A percentile compares a stretch with the other conserved stretches of the same genome.
Conservation (phyloP, 2,329 filamentous ascomycete genomes). For the Catunica adiposa region DNA sequence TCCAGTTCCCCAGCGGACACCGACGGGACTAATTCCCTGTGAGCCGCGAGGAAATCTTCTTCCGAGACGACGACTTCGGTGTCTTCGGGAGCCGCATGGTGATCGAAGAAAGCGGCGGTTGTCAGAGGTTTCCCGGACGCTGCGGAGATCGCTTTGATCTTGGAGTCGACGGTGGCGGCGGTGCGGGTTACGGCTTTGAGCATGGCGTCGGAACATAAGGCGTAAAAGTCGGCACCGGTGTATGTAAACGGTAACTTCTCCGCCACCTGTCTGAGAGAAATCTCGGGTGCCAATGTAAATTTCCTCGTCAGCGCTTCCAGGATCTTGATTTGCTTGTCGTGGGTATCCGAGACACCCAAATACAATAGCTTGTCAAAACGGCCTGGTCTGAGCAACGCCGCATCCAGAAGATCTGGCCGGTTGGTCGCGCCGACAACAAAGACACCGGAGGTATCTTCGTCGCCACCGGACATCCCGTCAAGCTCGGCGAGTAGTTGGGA, state of each 20-base stretch:
- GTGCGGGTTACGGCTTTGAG: constrained; percentile 93
- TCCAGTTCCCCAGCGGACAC: constrained; percentile 83
- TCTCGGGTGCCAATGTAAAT: constrained; percentile 69
- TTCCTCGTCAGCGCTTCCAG: constrained; percentile 88
- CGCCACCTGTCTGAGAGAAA: constrained; percentile 62
- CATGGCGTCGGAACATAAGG: constrained; percentile 95
- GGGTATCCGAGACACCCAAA: constrained; percentile 86
- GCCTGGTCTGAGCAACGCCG: constrained; percentile 73
- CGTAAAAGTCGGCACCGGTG: constrained; percentile 94
- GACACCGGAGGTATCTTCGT: constrained; percentile 53
- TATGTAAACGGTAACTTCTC: constrained; percentile 80
- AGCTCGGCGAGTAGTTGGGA: constrained; percentile 87
- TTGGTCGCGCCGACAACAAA: constrained; percentile 97
- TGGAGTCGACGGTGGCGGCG: constrained; percentile 65
- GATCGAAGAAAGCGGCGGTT: constrained; percentile 92
- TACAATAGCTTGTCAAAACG: constrained; percentile 98
- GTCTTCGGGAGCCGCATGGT: constrained; percentile 67
- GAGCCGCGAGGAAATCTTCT: constrained; percentile 68
- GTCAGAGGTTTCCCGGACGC: constrained; percentile 40
- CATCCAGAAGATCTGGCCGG: constrained; percentile 79
- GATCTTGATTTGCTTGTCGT: constrained; percentile 90
- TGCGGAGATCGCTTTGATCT: constrained; percentile 55
- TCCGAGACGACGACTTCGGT: constrained; percentile 77
- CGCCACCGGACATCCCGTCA: constrained; percentile 67
- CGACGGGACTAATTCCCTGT: constrained; percentile 77